Evolutionary conservation across 148 eudicot genomes (phyloP).

Genomic region (Nyssa sinensis): DNA sequence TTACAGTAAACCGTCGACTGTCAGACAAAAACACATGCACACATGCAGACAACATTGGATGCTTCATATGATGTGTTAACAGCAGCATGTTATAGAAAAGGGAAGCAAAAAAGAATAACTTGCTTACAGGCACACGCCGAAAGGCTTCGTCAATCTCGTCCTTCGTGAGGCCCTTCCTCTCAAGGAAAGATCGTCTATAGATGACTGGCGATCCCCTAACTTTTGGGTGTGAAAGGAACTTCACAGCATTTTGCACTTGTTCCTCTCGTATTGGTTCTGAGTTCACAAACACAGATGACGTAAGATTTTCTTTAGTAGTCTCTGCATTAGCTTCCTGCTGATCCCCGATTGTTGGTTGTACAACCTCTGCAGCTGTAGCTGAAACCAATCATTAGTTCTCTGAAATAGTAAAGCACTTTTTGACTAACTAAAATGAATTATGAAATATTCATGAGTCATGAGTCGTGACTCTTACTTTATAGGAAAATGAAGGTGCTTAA

Average conservation of each 20-base stretch:
- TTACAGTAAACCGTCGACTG: neutral
- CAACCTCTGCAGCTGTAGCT: constrained; percentile 37
- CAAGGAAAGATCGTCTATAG: constrained; percentile 90
- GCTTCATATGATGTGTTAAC: neutral
- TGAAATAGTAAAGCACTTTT: neutral
- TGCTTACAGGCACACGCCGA: constrained; percentile 91
- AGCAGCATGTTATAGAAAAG: neutral
- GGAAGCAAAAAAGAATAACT: constrained; percentile 7
- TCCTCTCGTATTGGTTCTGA: constrained; percentile 88
- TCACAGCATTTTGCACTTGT: constrained; percentile 88
- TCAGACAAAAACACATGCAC: neutral
- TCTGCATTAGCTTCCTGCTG: constrained; percentile 39
- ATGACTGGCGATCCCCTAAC: constrained; percentile 90
- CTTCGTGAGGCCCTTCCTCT: constrained; percentile 93
- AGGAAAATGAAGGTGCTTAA: neutral
- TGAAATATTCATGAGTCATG: neutral
- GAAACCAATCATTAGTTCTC: neutral
- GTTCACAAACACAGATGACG: constrained; percentile 76
- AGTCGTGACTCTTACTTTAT: too few species aligned
- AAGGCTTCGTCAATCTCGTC: constrained; percentile 99
- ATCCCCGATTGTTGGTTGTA: constrained; percentile 27
- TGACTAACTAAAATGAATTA: too few species aligned
- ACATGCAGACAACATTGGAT: neutral
- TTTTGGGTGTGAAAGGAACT: constrained; percentile 93
- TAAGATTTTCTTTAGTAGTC: constrained; percentile 39